Base-by-base conservation (phyloP, 257 asterid genomes). In the Nicotiana noctiflora region DNA sequence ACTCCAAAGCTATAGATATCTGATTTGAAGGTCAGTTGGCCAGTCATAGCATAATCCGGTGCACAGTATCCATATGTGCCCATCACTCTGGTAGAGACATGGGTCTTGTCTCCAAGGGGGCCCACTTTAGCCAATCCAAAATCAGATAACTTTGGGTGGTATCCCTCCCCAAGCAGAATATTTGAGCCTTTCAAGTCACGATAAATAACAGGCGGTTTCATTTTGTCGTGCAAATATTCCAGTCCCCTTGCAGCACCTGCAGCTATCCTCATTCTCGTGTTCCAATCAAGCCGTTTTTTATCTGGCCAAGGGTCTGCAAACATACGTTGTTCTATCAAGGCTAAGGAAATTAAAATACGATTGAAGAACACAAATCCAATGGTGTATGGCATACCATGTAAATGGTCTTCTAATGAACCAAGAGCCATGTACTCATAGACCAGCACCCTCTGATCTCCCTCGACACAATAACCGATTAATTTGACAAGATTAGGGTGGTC, bases 11-110 rank as follows among this genome's bases (percentile, higher is more conserved):
- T 93, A 81, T 90, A 93, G 19, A 93, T 90, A 89, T 93, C 97
- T 3, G 94, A 91, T 82, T 89, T 93, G 83, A 89, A 90, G 40
- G 94, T 91, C 70, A 93, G 90, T 84, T 91, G 93, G 34, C 98
- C 98, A 2, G 97, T 93, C 93, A 88, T 89, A 66, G 96, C 97
- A 77, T 93, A 93, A 32, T 93, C 95, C 0, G 97, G 97, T 52
- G 95, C 97, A 84, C 97, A 91, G 62, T 93, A 93, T 15, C 98
- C 98, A 29, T 93, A 92, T 2, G 98, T 93, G 62, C 98, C 98
- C 98, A 93, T 93, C 78, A 93, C 98, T 85, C 98, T 79, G 23
- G 98, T 93, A 46, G 94, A 88, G 67, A 93, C 97, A 82, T 93
- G 98, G 53, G 94, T 90, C 82, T 89, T 85, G 66, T 88, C 98